phyloP scores from a whole-genome alignment of 2,329 filamentous ascomycete genomes.

The Penicillium polonicum region DNA sequence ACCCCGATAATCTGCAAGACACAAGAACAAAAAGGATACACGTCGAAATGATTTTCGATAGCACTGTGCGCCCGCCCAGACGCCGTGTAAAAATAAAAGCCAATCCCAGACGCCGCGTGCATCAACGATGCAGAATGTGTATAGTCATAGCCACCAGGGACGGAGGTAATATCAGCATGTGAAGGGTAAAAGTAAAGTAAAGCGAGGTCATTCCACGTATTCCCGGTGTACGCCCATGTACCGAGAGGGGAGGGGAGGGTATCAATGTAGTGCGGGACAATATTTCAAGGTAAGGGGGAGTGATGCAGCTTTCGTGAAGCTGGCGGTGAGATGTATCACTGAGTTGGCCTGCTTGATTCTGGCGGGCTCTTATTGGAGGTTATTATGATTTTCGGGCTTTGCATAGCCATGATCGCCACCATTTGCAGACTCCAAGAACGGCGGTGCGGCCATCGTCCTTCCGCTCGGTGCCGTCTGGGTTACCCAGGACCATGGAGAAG shows the following conservation, averaged over 20 bases:
- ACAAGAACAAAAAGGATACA: slow-evolving; percentile 6
- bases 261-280: slow-evolving; percentile 7
- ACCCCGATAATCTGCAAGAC: slow-evolving; percentile 13
- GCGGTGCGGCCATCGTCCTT: slow-evolving; percentile 61
- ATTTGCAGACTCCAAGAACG: slow-evolving; percentile 57
- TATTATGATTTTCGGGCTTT: slow-evolving; percentile 29
- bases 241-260: slow-evolving; percentile 1
- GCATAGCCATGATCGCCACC: slow-evolving; percentile 60
- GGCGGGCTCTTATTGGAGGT: background rate
- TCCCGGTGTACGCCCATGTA: background rate
- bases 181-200: slow-evolving; percentile 9
- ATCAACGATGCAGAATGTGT: slow-evolving; percentile 13
- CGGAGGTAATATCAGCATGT: slow-evolving; percentile 15
- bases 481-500: slow-evolving; percentile 60
- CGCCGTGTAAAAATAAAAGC: slow-evolving; percentile 11
- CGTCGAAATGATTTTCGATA: background rate
- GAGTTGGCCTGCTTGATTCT: background rate
- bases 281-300: slow-evolving; percentile 2
- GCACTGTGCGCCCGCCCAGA: slow-evolving; percentile 9
- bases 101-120: slow-evolving; percentile 14
- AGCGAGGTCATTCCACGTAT: slow-evolving; percentile 15
- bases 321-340: background rate
- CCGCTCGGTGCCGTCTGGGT: slow-evolving; percentile 59
- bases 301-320: background rate
- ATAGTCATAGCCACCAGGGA: slow-evolving; percentile 12